Evolutionary conservation across 2,329 filamentous ascomycete genomes (phyloP).

Genomic region (Colletotrichum sidae): DNA sequence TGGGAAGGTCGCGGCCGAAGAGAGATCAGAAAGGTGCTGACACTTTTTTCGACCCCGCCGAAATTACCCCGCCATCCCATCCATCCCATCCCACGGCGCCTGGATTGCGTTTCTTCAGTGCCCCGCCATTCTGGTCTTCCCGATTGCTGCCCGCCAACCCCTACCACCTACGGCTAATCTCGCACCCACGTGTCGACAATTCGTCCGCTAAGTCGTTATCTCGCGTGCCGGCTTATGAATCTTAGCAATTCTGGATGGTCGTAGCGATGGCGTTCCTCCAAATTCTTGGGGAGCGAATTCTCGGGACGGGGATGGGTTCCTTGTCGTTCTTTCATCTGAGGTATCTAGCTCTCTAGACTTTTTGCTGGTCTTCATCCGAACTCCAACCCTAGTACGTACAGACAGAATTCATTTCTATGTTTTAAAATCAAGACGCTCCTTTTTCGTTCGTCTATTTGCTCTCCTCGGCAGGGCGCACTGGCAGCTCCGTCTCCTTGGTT

Average conservation of each 20-base stretch:
- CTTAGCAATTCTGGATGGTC: no score
- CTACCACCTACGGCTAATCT: constrained; percentile 15
- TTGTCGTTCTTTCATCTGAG: constrained; percentile 30
- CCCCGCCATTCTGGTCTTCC: constrained; percentile 32
- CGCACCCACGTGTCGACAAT: constrained; percentile 14
- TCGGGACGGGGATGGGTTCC: not conserved
- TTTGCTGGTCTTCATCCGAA: constrained; percentile 35
- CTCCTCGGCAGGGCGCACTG: constrained; percentile 31
- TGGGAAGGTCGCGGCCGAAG: not conserved
- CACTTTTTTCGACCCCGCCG: constrained; percentile 34
- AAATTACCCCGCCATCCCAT: constrained; percentile 35
- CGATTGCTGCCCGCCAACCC: not conserved
- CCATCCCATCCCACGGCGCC: not conserved
- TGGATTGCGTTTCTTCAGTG: constrained; percentile 31
- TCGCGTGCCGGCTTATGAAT: no score
- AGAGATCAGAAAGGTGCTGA: constrained; percentile 3
- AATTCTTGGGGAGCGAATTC: no score
- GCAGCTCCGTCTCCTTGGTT: constrained; percentile 34
- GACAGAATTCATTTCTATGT: constrained; percentile 27
- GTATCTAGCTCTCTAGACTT: constrained; percentile 35
- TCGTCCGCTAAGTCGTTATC: no score
- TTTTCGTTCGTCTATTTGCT: constrained; percentile 13
- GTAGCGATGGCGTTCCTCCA: no score
- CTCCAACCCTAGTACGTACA: constrained; percentile 35
- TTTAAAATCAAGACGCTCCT: constrained; percentile 4